phyloP scores from a whole-genome alignment of 1,284 basidiomycete genomes.

The Taiwanofungus camphoratus region DNA sequence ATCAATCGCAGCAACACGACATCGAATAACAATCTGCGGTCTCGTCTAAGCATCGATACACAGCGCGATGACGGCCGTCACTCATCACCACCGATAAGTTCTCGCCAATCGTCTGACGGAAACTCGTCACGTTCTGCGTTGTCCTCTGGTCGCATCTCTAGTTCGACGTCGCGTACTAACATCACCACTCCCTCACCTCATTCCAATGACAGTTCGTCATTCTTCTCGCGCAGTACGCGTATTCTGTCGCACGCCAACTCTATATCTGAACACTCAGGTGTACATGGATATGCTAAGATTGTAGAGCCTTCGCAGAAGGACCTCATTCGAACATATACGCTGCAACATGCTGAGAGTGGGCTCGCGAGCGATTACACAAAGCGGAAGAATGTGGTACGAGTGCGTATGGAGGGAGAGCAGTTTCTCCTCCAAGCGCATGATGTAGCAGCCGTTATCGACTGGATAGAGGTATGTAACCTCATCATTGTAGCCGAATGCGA shows the following conservation, averaged over 20 bases:
- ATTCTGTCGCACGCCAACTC: constrained; percentile 13
- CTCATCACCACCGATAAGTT: constrained; percentile 11
- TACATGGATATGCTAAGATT: constrained; percentile 18
- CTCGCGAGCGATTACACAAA: constrained; percentile 94
- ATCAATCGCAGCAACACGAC: constrained; percentile 9
- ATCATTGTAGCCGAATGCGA: no score
- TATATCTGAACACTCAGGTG: constrained; percentile 2
- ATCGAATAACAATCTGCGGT: constrained; percentile 11
- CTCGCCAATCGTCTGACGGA: constrained; percentile 22
- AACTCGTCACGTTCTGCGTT: constrained; percentile 16
- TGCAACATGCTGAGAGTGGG: constrained; percentile 90
- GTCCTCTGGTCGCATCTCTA: constrained; percentile 11
- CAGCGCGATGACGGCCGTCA: constrained; percentile 15
- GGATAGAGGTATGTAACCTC: constrained; percentile 94
- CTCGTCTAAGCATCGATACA: constrained; percentile 22
- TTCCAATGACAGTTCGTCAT: constrained; percentile 10
- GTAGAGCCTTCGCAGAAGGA: constrained; percentile 41
- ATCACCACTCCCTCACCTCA: constrained; percentile 12
- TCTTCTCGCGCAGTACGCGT: constrained; percentile 17
- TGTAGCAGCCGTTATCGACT: constrained; percentile 83
- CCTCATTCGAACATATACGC: constrained; percentile 63
- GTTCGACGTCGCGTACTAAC: constrained; percentile 15
- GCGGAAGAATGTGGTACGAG: constrained; percentile 90
- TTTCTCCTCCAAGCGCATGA: constrained; percentile 91
- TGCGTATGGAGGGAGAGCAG: constrained; percentile 92